Evolutionary conservation across 2,329 filamentous ascomycete genomes (phyloP), one percentile per base, ranked within the genome.

Genomic region (Stagonosporopsis chrysanthemi): DNA sequence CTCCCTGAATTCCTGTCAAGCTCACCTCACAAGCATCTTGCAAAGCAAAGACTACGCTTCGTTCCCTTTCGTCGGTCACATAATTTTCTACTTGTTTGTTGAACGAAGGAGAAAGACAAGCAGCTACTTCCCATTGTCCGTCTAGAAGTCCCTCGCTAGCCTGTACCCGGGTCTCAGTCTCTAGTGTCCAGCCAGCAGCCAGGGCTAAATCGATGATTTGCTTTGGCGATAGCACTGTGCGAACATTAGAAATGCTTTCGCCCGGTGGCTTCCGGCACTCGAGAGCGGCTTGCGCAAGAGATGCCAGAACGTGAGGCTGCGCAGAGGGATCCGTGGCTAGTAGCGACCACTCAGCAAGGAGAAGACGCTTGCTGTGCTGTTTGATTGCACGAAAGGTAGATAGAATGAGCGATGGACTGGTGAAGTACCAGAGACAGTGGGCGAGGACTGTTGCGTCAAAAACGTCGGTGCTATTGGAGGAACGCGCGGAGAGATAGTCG

Each of bases 391-490:
- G 5, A 6, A 83, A 71, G n/a, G 80, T 77, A 2, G 61, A 57
- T 0, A 68, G 56, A 3, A 83, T 70, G 11, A 73, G 61, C 0
- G 64, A 60, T 0, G 75, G 75, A 1, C 75, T 76, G 15, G 73
- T 62, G 62, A 86, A 85, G 66, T 86, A 86, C 80, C 81, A 86
- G 26, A 84, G 75, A 61, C 77, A 80, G 67, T 86, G 83, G 17
- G 75, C 74, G 33, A 86, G 74, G 3, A 86, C 79, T 2, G 78
- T 76, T 22, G 75, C 77, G 58, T 83, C 80, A 70, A 79, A 84
- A 4, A 35, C n/a, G 11, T 49, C 56, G 22, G 17, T 56, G 6
- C 41, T 55, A 17, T 31, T 49, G 31, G 24, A 39, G 22, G 52
- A 15, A 17, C 63, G 49, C 19, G 59, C 61, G 2, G 57, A 58